phyloP scores from a whole-genome alignment of 148 eudicot genomes.

The Limonium bicolor region DNA sequence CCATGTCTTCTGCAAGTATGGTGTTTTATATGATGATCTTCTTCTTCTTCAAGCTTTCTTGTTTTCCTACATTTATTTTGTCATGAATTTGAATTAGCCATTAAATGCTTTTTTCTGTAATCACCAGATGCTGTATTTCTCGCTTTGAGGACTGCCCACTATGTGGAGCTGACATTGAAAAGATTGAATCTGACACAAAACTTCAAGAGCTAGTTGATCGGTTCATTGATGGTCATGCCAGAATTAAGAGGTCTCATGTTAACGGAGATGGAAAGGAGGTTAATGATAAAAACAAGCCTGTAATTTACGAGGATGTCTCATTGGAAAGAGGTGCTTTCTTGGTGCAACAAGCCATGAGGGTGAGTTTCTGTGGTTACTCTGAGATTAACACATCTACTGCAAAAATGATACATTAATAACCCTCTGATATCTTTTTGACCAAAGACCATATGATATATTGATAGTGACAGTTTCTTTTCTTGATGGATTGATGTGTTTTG shows the following conservation, averaged over 20 bases:
- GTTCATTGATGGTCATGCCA: conserved; percentile 95
- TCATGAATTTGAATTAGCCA: too few species aligned
- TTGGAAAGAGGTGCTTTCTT: conserved; percentile 87
- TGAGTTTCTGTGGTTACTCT: conserved; percentile 18
- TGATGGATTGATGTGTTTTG: not conserved
- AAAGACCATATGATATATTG: too few species aligned
- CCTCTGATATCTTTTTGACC: too few species aligned
- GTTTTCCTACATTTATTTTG: too few species aligned
- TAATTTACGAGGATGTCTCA: conserved; percentile 92
- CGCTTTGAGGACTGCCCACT: conserved; percentile 90
- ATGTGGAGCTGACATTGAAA: conserved; percentile 95
- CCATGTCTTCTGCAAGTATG: conserved; percentile 92
- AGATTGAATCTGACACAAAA: conserved; percentile 57
- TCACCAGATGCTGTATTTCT: conserved; percentile 70
- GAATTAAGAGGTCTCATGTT: conserved; percentile 72
- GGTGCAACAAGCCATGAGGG: conserved; percentile 99
- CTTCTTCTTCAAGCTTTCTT: too few species aligned
- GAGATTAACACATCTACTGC: not conserved
- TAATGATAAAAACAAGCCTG: conserved; percentile 48
- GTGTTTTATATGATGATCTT: not conserved
- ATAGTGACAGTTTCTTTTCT: not conserved
- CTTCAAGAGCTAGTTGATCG: conserved; percentile 88
- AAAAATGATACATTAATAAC: too few species aligned
- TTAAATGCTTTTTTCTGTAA: conserved; percentile 2
- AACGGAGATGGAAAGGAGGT: conserved; percentile 33